These are phyloP conservation scores for Melanogaster broomeanus DNA, from an alignment of 768 basidiomycete genomes.

Conservation along the genomic window DNA sequence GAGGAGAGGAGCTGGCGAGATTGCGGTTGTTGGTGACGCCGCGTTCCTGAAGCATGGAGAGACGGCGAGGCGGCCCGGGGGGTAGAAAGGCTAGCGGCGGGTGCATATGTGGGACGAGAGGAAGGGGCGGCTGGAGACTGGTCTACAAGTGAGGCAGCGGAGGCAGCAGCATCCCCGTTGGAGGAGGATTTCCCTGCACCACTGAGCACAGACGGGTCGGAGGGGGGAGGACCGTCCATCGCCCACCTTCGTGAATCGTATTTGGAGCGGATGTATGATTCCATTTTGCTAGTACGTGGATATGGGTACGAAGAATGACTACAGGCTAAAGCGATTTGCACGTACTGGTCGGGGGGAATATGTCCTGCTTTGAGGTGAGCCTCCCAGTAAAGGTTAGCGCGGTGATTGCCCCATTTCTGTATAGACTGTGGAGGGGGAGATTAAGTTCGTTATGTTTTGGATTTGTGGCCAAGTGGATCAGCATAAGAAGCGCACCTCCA, in stretches of 20 bases:
- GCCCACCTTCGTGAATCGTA: conserved; percentile 96
- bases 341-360: conserved; percentile 92
- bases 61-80: conserved; percentile 32
- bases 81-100: conserved; percentile 19
- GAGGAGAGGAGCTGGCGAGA: conserved; percentile 29
- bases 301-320: not conserved
- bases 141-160: conserved; percentile 8
- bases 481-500: conserved; percentile 61
- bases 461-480: not conserved
- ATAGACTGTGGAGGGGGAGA: conserved; percentile 53
- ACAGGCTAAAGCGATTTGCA: conserved; percentile 14
- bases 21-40: conserved; percentile 33
- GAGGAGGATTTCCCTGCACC: conserved; percentile 23
- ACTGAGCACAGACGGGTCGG: conserved; percentile 80
- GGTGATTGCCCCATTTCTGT: conserved; percentile 92
- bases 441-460: not conserved
- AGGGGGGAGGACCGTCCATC: conserved; percentile 81
- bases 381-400: conserved; percentile 97
- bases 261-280: conserved; percentile 95
- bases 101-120: conserved; percentile 11
- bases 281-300: conserved; percentile 76
- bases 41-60: conserved; percentile 23
- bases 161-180: not conserved
- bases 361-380: conserved; percentile 92
- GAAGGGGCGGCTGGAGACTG: not conserved